Percentiles rank a stretch among this genome's conserved stretches.
These are phyloP conservation scores for Candida anutae DNA, from an alignment of 1,139 yeast species.

Conservation along the genomic window DNA sequence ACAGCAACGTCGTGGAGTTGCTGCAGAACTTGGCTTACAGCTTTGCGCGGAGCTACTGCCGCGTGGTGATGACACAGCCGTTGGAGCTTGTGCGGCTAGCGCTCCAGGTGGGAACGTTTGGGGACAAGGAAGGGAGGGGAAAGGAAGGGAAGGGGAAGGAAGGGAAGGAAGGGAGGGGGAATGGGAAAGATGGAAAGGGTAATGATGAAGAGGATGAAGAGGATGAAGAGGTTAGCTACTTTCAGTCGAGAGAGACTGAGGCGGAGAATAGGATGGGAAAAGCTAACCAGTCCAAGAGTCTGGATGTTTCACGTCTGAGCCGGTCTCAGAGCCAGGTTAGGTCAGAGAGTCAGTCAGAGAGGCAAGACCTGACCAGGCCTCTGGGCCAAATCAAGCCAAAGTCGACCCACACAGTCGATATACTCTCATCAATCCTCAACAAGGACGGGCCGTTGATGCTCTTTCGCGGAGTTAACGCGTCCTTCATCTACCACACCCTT, in stretches of 20 bases:
- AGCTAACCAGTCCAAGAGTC: not conserved
- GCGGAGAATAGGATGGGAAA: slow-evolving; percentile 10
- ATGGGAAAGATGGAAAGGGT: not conserved
- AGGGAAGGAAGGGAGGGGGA: slow-evolving; percentile 2
- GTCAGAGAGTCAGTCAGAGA: slow-evolving; percentile 3
- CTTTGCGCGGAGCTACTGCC: slow-evolving; percentile 59
- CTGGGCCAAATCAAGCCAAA: slow-evolving; percentile 41
- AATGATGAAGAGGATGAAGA: slow-evolving; percentile 5
- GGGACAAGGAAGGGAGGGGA: slow-evolving; percentile 13
- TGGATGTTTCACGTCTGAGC: slow-evolving; percentile 1
- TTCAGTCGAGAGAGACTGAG: slow-evolving; percentile 22
- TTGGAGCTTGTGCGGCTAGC: slow-evolving; percentile 76
- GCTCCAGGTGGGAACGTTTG: slow-evolving; percentile 69
- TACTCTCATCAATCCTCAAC: slow-evolving; percentile 59
- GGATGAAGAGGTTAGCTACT: slow-evolving; percentile 44
- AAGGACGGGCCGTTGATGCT: slow-evolving; percentile 81
- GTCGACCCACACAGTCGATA: slow-evolving; percentile 62
- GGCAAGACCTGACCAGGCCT: no score
- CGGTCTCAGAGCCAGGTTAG: not conserved
- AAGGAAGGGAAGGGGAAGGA: slow-evolving; percentile 3
- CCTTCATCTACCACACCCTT: slow-evolving; percentile 71
- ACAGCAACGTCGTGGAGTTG: slow-evolving; percentile 47
- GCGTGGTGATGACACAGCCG: slow-evolving; percentile 72
- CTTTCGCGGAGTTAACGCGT: slow-evolving; percentile 81
- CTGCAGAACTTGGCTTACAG: slow-evolving; percentile 48